These are phyloP conservation scores for Albizia julibrissin DNA, from an alignment of 306 rosid species.

Conservation along the genomic window DNA sequence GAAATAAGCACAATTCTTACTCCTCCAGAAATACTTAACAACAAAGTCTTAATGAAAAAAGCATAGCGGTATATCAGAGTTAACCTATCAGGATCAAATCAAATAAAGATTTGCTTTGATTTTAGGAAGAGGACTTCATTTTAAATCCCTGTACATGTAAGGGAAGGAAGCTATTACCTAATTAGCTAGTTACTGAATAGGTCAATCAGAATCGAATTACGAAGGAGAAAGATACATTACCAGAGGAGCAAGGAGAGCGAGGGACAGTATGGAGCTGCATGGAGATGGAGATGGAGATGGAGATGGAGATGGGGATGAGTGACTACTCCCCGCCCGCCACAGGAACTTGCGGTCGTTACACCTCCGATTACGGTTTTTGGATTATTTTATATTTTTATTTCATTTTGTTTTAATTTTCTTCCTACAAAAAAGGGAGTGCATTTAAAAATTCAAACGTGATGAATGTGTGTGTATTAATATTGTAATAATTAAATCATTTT, in stretches of 20 bases:
- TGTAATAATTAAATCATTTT: neutral
- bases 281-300: neutral
- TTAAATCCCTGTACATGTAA: neutral
- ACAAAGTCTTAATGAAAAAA: too few relatives aligned
- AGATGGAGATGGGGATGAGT: conserved; percentile 5
- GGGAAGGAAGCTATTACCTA: neutral
- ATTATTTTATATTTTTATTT: neutral
- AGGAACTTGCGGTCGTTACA: neutral
- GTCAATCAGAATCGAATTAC: neutral
- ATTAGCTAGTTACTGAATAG: neutral
- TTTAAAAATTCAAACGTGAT: too few relatives aligned
- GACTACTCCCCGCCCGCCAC: neutral
- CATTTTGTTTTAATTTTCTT: too few relatives aligned
- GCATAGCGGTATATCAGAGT: neutral
- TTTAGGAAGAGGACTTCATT: neutral
- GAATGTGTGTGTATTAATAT: too few relatives aligned
- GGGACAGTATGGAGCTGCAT: conserved; percentile 23
- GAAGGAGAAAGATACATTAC: conserved; percentile 1
- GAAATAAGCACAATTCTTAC: conserved; percentile 22
- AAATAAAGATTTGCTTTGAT: neutral
- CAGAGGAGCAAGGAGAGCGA: conserved; percentile 17
- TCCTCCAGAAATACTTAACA: neutral
- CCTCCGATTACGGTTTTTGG: too few relatives aligned
- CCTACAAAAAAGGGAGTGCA: too few relatives aligned
- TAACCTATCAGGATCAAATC: too few relatives aligned